Conservation (phyloP, 2,329 filamentous ascomycete species). For the Calycina herbarum region DNA sequence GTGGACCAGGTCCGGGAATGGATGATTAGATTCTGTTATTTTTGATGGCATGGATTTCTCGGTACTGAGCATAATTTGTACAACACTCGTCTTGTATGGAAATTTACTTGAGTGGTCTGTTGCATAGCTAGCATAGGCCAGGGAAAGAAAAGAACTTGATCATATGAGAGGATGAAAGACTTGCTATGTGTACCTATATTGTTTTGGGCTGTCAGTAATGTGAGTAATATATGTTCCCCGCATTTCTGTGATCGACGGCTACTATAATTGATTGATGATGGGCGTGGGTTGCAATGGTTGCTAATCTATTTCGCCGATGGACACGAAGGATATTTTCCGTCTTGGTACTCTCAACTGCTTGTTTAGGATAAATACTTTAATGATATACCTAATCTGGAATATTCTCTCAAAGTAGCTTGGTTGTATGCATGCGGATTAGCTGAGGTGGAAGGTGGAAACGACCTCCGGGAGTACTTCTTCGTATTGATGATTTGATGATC, state of each 20-base stretch:
- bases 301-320: neutral
- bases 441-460: neutral
- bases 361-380: neutral
- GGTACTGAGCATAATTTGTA: conserved; percentile 22
- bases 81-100: conserved; percentile 24
- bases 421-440: neutral
- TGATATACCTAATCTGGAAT: neutral
- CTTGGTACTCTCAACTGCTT: neutral
- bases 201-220: neutral
- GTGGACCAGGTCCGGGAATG: conserved; percentile 63
- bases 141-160: conserved; percentile 22
- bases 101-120: conserved; percentile 8
- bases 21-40: conserved; percentile 44
- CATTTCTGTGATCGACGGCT: neutral
- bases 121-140: conserved; percentile 18
- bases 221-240: neutral
- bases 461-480: too few relatives aligned
- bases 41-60: too few relatives aligned
- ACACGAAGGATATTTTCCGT: neutral
- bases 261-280: too few relatives aligned
- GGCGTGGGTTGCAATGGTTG: neutral
- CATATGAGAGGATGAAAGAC: conserved; percentile 9
- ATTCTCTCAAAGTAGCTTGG: neutral
- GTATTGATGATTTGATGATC: too few relatives aligned
- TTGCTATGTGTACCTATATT: too few relatives aligned